Evolutionary conservation across 164 flowering plant genomes (phyloP).

Genomic region (Berberis thunbergii): DNA sequence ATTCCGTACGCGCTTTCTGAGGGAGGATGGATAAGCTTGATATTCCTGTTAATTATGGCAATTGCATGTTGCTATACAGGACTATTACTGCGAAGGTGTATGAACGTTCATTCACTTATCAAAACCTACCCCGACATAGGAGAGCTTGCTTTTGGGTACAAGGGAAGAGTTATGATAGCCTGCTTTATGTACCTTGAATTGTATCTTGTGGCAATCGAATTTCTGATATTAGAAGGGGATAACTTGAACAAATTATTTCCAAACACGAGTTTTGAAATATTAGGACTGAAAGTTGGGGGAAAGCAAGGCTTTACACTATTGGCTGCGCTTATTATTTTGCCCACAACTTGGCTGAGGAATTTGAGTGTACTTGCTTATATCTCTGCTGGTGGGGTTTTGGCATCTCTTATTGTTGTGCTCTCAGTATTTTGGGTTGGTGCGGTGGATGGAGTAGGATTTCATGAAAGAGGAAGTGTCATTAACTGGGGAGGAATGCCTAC

Average conservation of each 20-base stretch:
- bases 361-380: constrained; percentile 38
- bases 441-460: constrained; percentile 9
- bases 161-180: constrained; percentile 34
- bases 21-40: constrained; percentile 8
- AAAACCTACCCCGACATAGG: constrained; percentile 7
- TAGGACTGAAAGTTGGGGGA: constrained; percentile 18
- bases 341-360: constrained; percentile 35
- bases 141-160: constrained; percentile 13
- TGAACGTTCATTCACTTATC: constrained; percentile 1
- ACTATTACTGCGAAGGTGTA: constrained; percentile 2
- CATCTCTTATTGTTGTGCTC: constrained; percentile 22
- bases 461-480: constrained; percentile 5
- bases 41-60: neutral
- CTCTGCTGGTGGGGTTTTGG: constrained; percentile 45
- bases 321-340: constrained; percentile 32
- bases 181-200: constrained; percentile 37
- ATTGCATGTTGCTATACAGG: neutral
- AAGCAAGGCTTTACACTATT: constrained; percentile 30
- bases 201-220: constrained; percentile 36
- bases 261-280: constrained; percentile 12
- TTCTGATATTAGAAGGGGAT: constrained; percentile 56
- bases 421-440: constrained; percentile 20
- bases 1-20: neutral
- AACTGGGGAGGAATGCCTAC: constrained; percentile 10
- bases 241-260: constrained; percentile 40